Conservation (phyloP, 2,329 filamentous ascomycete species). For the Eurotiales sp. region DNA sequence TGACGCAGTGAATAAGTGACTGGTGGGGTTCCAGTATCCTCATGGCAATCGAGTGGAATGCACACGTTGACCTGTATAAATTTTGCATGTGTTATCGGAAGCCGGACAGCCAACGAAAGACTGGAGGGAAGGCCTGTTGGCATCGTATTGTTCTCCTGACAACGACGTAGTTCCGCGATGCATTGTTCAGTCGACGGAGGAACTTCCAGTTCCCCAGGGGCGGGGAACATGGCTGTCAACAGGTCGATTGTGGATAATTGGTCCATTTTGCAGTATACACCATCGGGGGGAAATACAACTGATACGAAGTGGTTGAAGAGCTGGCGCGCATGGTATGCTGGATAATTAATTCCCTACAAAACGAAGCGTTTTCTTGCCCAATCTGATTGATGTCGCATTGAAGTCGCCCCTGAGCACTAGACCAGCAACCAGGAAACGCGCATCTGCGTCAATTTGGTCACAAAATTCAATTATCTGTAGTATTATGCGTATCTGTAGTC, state of each 20-base stretch:
- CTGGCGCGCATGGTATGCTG: too few relatives aligned
- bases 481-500: too few relatives aligned
- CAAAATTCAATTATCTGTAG: too few relatives aligned
- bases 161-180: background rate
- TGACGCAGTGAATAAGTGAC: conserved; percentile 38
- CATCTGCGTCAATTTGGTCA: too few relatives aligned
- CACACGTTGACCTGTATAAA: background rate
- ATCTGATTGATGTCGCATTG: too few relatives aligned
- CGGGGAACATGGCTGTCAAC: conserved; percentile 51
- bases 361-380: too few relatives aligned
- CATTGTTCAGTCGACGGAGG: conserved; percentile 31
- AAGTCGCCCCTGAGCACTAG: too few relatives aligned
- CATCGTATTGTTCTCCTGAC: background rate
- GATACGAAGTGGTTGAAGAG: too few relatives aligned
- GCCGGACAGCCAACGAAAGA: background rate
- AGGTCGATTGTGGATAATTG: conserved; percentile 51
- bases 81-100: background rate
- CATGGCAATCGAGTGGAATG: background rate
- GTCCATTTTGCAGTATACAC: too few relatives aligned
- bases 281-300: too few relatives aligned
- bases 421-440: too few relatives aligned
- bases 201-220: conserved; percentile 37
- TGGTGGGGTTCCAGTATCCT: background rate
- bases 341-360: too few relatives aligned
- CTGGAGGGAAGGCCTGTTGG: background rate